A percentile compares a stretch with the other conserved stretches of the same genome.
Evolutionary conservation across 495 filamentous ascomycete genomes (phyloP).

Genomic region (Barbatosphaeria neglecta): DNA sequence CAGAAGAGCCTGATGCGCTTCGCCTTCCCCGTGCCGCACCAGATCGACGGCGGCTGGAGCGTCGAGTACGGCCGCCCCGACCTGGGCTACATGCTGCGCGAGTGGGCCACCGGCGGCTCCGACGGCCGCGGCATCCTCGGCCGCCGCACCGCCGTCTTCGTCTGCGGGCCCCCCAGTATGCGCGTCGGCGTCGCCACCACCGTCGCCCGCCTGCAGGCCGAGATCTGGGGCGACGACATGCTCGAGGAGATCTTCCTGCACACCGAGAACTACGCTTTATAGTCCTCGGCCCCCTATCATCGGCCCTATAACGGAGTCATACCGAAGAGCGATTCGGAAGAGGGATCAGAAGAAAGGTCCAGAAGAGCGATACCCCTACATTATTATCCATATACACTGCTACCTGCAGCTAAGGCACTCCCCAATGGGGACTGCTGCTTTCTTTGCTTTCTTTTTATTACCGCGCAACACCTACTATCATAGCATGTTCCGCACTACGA

Average conservation of each 20-base stretch:
- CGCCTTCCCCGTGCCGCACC: constrained; percentile 56
- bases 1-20: constrained; percentile 78
- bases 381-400: too few relatives aligned
- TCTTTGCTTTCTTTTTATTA: too few relatives aligned
- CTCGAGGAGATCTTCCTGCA: constrained; percentile 90
- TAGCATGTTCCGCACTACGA: too few relatives aligned
- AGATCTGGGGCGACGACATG: constrained; percentile 64
- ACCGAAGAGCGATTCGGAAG: too few relatives aligned
- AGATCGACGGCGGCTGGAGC: constrained; percentile 70
- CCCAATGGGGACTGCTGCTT: too few relatives aligned
- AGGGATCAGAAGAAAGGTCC: too few relatives aligned
- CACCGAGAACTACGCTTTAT: constrained; percentile 88
- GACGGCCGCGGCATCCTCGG: constrained; percentile 59
- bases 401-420: too few relatives aligned
- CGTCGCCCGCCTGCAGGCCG: constrained; percentile 69
- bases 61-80: constrained; percentile 91
- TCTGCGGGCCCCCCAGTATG: constrained; percentile 84
- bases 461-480: too few relatives aligned
- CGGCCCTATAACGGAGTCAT: too few relatives aligned
- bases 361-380: too few relatives aligned
- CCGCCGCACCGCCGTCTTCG: constrained; percentile 78
- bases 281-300: not conserved
- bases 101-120: constrained; percentile 52
- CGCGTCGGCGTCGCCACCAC: constrained; percentile 72
- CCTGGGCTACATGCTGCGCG: constrained; percentile 68